Evolutionary conservation across 2,329 filamentous ascomycete genomes (phyloP), one percentile per base, ranked within the genome.

Genomic region (Colletotrichum brevisporum): DNA sequence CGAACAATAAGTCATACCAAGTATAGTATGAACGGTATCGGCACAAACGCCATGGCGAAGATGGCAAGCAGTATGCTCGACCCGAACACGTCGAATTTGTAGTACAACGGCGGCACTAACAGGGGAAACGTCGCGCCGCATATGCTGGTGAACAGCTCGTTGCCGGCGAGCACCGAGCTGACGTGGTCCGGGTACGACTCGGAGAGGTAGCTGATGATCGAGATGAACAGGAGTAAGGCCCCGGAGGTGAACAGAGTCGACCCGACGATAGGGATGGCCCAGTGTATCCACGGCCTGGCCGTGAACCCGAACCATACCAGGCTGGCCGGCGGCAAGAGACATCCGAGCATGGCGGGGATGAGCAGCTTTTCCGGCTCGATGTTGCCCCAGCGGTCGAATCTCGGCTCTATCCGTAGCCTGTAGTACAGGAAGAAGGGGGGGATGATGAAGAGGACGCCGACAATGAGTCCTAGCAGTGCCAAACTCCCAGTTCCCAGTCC

Each of bases 381-480:
- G 6, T 57, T 61, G 4, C 63, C 67, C 6, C 51, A 3, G n/a
- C 47, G 50, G 13, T 61, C 43, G 16, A 66, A 69, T 4, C 47
- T 45, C 13, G 67, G 67, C 39, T 69, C 67, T 9, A 69, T 47
- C 1, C 51, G 50, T 5, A 51, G 51, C 26, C 67, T 52, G 16
- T 69, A 69, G 12, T 69, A 69, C 4, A 69, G 26, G 3, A 69
- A 67, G n/a, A 67, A 69, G 1, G 63, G 67, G 8, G 63, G 62
- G 0, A 61, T 61, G 16, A 53, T 50, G 10, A 67, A 9, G 1
- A 69, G 36, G 9, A 69, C 67, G 13, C 67, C 67, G n/a, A 57
- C 55, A 12, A 69, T 61, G 6, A 69, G 45, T 9, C 67, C 63
- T 16, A 69, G 26, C 3, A 69, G 39, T 6, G 67, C 50, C 5